Base-by-base conservation (phyloP, 202 grass and related monocot genomes). In the Panicum virgatum region DNA sequence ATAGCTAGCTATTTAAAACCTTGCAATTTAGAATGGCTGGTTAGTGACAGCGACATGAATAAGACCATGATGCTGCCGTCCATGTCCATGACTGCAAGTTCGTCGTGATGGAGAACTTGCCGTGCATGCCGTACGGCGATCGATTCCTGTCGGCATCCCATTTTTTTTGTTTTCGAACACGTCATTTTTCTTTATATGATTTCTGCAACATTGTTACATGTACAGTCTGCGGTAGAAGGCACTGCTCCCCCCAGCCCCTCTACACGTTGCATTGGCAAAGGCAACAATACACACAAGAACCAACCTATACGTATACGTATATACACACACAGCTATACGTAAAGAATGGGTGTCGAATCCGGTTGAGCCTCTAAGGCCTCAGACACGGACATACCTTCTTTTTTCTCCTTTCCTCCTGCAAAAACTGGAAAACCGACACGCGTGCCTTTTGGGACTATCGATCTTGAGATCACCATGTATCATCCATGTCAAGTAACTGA, bases 181-280 rank as follows among this genome's bases (percentile, higher is more conserved):
- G 30, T 38, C 32, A 22, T 37, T 89, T n/a, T 58, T 54, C 48
- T 48, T 48, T 48, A 0, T 57, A 43, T 44, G 26, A 45, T 60
- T 14, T 73, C 69, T 13, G 76, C 81, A 85, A 70, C 68, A 79
- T 80, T n/a, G 42, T 59, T 80, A 80, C 72, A 82, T 85, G 58
- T 77, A 86, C 72, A 86, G 57, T 45, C 48, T 40, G 73, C 16
- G 16, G 12, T 52, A 66, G 69, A 86, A 72, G 66, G 73, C 60
- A 83, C 67, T 83, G 74, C 79, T 84, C 36, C 60, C n/a, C n/a
- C 54, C 68, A 67, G 66, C 37, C 44, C 73, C 61, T 80, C 73
- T 80, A 75, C 75, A 75, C 83, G 30, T 58, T 62, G 22, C 45
- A 53, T 63, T 69, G 79, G 36, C 36, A 64, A 70, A 80, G 72